Percentiles rank a stretch among this genome's conserved stretches.
Conservation (phyloP, 2,329 filamentous ascomycete genomes). For the Alternaria brassicae region DNA sequence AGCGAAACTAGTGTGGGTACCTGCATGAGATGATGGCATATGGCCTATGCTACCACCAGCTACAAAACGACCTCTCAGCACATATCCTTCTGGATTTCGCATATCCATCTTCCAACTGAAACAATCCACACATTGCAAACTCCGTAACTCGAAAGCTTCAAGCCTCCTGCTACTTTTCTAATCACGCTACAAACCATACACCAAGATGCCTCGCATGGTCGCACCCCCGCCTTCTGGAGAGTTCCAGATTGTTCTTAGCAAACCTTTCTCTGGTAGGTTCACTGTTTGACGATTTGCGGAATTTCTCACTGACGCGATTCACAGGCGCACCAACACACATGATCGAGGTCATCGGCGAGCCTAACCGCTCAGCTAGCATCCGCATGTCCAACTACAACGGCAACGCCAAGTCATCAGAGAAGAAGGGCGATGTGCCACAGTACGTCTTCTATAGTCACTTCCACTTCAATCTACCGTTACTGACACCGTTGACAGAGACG, state of each 20-base stretch:
- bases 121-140: neutral
- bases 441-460: conserved; percentile 10
- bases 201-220: conserved; percentile 35
- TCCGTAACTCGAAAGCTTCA: neutral
- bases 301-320: conserved; percentile 15
- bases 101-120: neutral
- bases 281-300: neutral
- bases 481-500: conserved; percentile 39
- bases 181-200: neutral
- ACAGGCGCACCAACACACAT: conserved; percentile 32
- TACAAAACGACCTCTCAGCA: neutral
- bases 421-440: conserved; percentile 49
- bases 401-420: conserved; percentile 44
- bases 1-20: conserved; percentile 10
- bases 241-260: conserved; percentile 67
- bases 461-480: neutral
- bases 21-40: conserved; percentile 12
- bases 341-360: conserved; percentile 53
- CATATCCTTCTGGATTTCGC: neutral
- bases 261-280: conserved; percentile 36
- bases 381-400: conserved; percentile 42
- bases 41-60: neutral
- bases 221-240: conserved; percentile 84
- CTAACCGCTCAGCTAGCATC: conserved; percentile 50
- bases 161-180: neutral